These are phyloP conservation scores for Aureobasidium sp. DNA, from an alignment of 2,329 filamentous ascomycete species.

Conservation along the genomic window DNA sequence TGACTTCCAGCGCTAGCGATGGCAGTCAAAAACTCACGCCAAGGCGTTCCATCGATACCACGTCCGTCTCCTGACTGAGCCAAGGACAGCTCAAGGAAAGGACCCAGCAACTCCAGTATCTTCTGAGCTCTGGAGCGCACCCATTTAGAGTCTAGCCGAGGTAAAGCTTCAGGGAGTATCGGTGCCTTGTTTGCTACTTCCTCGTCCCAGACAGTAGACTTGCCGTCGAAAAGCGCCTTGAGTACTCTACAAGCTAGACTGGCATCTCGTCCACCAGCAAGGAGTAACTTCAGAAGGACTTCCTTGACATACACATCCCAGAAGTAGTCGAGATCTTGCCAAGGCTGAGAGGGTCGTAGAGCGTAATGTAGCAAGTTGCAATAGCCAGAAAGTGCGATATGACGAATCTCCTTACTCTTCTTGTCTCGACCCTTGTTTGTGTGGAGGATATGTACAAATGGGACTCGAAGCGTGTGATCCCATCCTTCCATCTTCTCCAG, in stretches of 20 bases:
- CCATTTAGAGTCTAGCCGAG: constrained; percentile 80
- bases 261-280: constrained; percentile 44
- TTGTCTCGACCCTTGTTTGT: constrained; percentile 55
- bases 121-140: constrained; percentile 62
- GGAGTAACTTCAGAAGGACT: constrained; percentile 54
- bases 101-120: constrained; percentile 57
- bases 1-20: constrained; percentile 66
- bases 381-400: constrained; percentile 63
- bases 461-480: constrained; percentile 59
- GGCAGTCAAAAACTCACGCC: constrained; percentile 50
- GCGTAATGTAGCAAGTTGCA: constrained; percentile 78
- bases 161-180: constrained; percentile 64
- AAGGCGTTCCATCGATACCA: constrained; percentile 24
- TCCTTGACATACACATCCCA: constrained; percentile 71
- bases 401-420: constrained; percentile 38
- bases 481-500: constrained; percentile 49
- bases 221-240: constrained; percentile 60
- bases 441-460: constrained; percentile 55
- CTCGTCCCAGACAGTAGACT: constrained; percentile 61
- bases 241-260: constrained; percentile 63
- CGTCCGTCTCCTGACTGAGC: constrained; percentile 31
- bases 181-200: constrained; percentile 55
- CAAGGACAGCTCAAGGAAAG: constrained; percentile 44
- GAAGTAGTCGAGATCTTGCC: constrained; percentile 61
- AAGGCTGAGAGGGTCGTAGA: constrained; percentile 62